These are phyloP conservation scores for Tricholoma sp. DNA, from an alignment of 768 basidiomycete species.

Conservation along the genomic window DNA sequence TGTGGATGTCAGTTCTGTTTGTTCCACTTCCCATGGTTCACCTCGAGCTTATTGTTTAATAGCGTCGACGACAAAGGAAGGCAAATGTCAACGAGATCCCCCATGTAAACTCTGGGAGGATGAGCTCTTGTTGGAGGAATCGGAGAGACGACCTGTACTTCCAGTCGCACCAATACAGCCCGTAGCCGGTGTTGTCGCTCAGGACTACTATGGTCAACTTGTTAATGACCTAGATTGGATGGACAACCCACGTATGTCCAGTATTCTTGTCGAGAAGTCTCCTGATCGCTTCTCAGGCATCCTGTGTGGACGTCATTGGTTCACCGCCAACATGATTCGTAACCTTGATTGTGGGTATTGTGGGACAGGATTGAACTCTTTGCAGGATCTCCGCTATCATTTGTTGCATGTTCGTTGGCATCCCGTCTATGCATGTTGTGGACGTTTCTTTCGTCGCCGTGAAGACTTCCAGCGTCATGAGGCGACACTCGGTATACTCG, in stretches of 20 bases:
- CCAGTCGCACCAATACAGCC: constrained; percentile 1
- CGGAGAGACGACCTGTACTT: constrained; percentile 11
- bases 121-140: constrained; percentile 28
- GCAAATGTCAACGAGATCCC: constrained; percentile 25
- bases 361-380: constrained; percentile 15
- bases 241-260: constrained; percentile 14
- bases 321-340: constrained; percentile 19
- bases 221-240: constrained; percentile 17
- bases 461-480: constrained; percentile 19
- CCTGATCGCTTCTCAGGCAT: constrained; percentile 3
- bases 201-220: no score
- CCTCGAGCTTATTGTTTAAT: background rate
- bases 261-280: background rate
- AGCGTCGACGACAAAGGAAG: constrained; percentile 15
- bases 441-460: constrained; percentile 18
- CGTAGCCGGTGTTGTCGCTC: background rate
- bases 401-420: constrained; percentile 17
- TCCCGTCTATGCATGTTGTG: constrained; percentile 21
- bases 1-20: constrained; percentile 27
- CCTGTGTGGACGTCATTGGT: constrained; percentile 15
- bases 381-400: constrained; percentile 20
- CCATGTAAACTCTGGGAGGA: constrained; percentile 35
- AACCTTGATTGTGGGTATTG: constrained; percentile 23
- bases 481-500: background rate
- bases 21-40: background rate